Evolutionary conservation across 768 basidiomycete genomes (phyloP).

Genomic region (Serendipita sp.): DNA sequence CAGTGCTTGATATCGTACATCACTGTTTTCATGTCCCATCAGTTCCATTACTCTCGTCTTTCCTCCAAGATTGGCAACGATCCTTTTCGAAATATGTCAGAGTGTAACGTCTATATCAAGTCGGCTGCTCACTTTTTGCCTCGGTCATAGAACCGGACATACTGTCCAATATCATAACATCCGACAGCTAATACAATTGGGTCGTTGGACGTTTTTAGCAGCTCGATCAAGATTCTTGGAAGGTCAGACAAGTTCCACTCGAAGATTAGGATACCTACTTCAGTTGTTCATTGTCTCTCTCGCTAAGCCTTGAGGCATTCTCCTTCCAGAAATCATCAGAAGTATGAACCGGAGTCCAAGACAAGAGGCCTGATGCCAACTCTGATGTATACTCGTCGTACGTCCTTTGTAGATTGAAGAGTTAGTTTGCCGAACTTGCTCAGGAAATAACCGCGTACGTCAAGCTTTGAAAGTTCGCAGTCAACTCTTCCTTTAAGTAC

Average conservation of each 20-base stretch:
- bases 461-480: slow-evolving; percentile 67
- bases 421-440: not conserved
- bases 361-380: slow-evolving; percentile 72
- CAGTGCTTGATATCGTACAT: slow-evolving; percentile 85
- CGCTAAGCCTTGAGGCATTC: slow-evolving; percentile 75
- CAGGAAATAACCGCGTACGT: slow-evolving; percentile 43
- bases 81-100: slow-evolving; percentile 25
- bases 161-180: slow-evolving; percentile 84
- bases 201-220: slow-evolving; percentile 56
- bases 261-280: slow-evolving; percentile 35
- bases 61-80: slow-evolving; percentile 68
- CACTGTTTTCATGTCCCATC: slow-evolving; percentile 74
- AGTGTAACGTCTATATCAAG: slow-evolving; percentile 1
- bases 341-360: slow-evolving; percentile 93
- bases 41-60: slow-evolving; percentile 83
- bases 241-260: not conserved
- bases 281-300: slow-evolving; percentile 66
- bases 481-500: slow-evolving; percentile 77
- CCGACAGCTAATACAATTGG: slow-evolving; percentile 77
- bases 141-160: slow-evolving; percentile 77
- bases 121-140: slow-evolving; percentile 67
- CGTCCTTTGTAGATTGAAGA: slow-evolving; percentile 35
- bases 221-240: slow-evolving; percentile 50
- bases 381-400: slow-evolving; percentile 95
- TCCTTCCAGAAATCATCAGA: slow-evolving; percentile 98